Base-by-base conservation (phyloP, 2,329 filamentous ascomycete genomes). In the Zymoseptoria brevis region DNA sequence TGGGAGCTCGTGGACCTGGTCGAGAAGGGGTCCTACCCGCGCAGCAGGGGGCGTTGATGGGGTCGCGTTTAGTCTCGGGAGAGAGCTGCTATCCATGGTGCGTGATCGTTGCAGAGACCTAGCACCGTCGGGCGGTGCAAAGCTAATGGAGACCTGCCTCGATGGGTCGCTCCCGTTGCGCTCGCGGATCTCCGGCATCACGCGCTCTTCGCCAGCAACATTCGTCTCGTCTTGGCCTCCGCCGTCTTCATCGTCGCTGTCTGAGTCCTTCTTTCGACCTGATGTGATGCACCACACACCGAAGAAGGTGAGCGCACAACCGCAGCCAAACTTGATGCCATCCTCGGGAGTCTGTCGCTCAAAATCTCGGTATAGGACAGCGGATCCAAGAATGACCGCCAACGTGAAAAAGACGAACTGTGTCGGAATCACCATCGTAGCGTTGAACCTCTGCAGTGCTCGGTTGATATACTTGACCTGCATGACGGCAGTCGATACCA, bases 251-350 rank as follows among this genome's bases (percentile, higher is more conserved):
- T 83, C 80, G 7, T 86, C 83, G 3, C 84, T 81, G 2, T 84
- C 81, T n/a, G 82, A 78, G 19, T 81, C 81, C 9, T 79, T 76
- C 13, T 74, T 78, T 66, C 92, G 82, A 57, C 90, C 91, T 68
- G 88, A 96, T 1, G 94, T 97, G 70, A 99, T 96, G 66, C 96
- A 83, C 75, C 94, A 97, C n/a, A 99, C 94, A 8, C 94, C 94
- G 60, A 93, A 86, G 73, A 99, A 99, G 0, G 94, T 99, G 64
- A 99, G 76, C 4, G 90, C 80, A 74, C 94, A 99, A 45, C 94
- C 94, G 21, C 89, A 90, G 11, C 96, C 77, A 70, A 99, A 99
- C 68, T 96, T 96, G 58, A 79, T 77, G 2, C 89, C 89, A 68
- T 90, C 88, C 53, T 85, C 81, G 29, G 81, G 75, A 0, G 86